These are phyloP conservation scores for Epithele typhae DNA, from an alignment of 768 basidiomycete genomes.

Conservation along the genomic window DNA sequence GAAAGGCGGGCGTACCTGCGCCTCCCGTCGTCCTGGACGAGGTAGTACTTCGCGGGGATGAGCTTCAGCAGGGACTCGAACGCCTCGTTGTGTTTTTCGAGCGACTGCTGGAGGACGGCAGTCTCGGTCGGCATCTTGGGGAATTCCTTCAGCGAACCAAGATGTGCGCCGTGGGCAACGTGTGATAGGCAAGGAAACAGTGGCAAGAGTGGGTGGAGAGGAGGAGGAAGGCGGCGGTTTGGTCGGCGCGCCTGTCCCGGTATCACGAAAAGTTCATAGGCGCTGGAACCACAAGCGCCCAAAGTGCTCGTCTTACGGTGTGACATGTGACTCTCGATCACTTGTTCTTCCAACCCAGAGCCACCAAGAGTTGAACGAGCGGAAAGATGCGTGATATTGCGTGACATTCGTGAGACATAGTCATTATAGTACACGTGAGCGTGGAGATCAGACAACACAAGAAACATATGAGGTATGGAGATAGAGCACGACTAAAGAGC, in stretches of 20 bases:
- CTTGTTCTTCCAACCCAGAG: too few relatives aligned
- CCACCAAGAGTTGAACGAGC: too few relatives aligned
- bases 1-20: conserved; percentile 39
- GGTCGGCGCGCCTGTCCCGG: too few relatives aligned
- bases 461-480: not conserved
- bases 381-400: too few relatives aligned
- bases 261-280: conserved; percentile 1
- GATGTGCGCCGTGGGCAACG: too few relatives aligned
- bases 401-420: too few relatives aligned
- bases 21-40: conserved; percentile 63
- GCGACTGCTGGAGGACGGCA: conserved; percentile 48
- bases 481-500: not conserved
- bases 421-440: not conserved
- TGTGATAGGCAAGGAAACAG: too few relatives aligned
- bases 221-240: not conserved
- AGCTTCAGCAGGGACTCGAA: conserved; percentile 82
- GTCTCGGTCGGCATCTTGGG: conserved; percentile 45
- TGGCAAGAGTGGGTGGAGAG: not conserved
- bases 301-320: too few relatives aligned
- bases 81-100: conserved; percentile 81
- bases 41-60: conserved; percentile 88
- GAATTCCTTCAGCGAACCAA: too few relatives aligned
- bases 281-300: too few relatives aligned
- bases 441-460: not conserved
- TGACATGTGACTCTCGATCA: too few relatives aligned